phyloP scores from a whole-genome alignment of 805 yeast genomes.

The Yarrowia osloensis region DNA sequence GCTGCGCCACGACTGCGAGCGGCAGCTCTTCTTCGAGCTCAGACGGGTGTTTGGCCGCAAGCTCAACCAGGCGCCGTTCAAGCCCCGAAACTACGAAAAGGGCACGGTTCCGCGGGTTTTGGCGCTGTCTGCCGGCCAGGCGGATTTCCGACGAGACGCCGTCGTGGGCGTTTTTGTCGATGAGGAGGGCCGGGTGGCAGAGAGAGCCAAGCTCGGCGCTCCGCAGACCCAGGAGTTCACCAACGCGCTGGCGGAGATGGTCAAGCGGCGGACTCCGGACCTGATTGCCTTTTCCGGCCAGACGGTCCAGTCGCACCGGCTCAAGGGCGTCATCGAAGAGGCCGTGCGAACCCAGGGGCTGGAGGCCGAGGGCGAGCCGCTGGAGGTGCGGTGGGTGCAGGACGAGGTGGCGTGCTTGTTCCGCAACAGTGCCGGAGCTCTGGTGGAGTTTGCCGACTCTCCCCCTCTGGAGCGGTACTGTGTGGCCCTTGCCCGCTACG shows the following conservation, averaged over 20 bases:
- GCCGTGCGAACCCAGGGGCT: conserved; percentile 60
- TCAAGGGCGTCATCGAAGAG: conserved; percentile 55
- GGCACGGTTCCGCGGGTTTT: conserved; percentile 87
- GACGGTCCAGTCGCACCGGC: conserved; percentile 66
- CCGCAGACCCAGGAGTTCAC: conserved; percentile 68
- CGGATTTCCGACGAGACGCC: conserved; percentile 78
- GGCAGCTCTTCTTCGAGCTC: conserved; percentile 65
- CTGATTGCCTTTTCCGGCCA: conserved; percentile 89
- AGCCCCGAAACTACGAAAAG: conserved; percentile 71
- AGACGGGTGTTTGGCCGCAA: conserved; percentile 68
- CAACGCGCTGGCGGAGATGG: conserved; percentile 59
- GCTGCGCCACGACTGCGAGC: conserved; percentile 72
- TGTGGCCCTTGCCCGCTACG: conserved; percentile 85
- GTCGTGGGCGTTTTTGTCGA: conserved; percentile 78
- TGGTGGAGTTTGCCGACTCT: conserved; percentile 78
- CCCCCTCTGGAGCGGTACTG: conserved; percentile 80
- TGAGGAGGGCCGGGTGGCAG: conserved; percentile 77
- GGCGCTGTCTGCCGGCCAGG: conserved; percentile 83
- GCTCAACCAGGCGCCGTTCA: conserved; percentile 90
- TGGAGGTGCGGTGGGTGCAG: conserved; percentile 77
- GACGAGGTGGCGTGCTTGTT: conserved; percentile 92
- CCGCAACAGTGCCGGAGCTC: conserved; percentile 76
- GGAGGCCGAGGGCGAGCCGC: conserved; percentile 45
- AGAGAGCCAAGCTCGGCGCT: conserved; percentile 74
- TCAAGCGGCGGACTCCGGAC: conserved; percentile 74